These are phyloP conservation scores for Hygrophoropsis aurantiaca DNA, from an alignment of 768 basidiomycete genomes.

Conservation along the genomic window DNA sequence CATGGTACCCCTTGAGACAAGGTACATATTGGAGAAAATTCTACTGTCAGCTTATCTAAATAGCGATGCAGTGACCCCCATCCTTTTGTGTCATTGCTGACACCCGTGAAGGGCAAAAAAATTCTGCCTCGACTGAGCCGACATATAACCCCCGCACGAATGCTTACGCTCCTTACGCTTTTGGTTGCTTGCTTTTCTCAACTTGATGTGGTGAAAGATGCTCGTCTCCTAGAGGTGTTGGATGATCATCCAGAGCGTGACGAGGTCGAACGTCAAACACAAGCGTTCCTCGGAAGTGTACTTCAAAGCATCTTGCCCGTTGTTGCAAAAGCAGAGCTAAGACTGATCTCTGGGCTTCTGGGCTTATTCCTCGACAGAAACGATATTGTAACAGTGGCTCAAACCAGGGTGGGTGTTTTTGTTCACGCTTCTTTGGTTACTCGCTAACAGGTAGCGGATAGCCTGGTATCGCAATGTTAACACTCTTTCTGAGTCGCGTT, in stretches of 20 bases:
- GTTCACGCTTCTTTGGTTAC: neutral
- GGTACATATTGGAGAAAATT: conserved; percentile 43
- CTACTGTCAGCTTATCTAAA: neutral
- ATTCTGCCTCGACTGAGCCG: conserved; percentile 87
- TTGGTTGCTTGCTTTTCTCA: conserved; percentile 94
- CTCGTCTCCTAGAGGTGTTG: conserved; percentile 66
- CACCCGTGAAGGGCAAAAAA: conserved; percentile 88
- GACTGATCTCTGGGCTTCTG: conserved; percentile 83
- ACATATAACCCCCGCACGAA: conserved; percentile 73
- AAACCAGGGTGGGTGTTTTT: conserved; percentile 66
- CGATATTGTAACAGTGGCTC: conserved; percentile 68
- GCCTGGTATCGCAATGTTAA: conserved; percentile 92
- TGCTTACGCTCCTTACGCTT: conserved; percentile 86
- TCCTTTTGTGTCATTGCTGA: conserved; percentile 92
- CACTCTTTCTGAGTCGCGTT: conserved; percentile 89
- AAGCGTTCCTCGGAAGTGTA: conserved; percentile 82
- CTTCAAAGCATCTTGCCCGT: conserved; percentile 85
- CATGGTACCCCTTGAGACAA: conserved; percentile 91
- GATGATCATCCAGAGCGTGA: conserved; percentile 60
- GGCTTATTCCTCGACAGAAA: conserved; percentile 80
- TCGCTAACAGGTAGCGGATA: conserved; percentile 28
- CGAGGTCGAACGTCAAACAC: conserved; percentile 86
- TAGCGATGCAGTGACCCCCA: conserved; percentile 71
- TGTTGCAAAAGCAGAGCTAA: conserved; percentile 74
- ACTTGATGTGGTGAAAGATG: conserved; percentile 84